These are phyloP conservation scores for Dictyostelium brefeldianum DNA, from an alignment of 78 protist genomes.

Conservation along the genomic window DNA sequence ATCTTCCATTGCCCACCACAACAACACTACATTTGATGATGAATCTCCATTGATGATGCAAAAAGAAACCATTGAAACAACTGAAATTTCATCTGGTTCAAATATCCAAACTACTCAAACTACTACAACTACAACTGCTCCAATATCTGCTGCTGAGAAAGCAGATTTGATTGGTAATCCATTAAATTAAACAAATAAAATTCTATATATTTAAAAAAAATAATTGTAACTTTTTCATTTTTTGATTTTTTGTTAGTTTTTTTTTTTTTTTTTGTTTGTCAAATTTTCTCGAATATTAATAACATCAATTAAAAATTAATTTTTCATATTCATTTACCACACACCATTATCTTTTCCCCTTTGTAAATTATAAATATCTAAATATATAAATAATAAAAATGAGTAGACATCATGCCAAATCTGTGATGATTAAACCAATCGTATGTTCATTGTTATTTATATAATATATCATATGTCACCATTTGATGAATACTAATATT, in stretches of 20 bases:
- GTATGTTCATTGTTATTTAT: not conserved
- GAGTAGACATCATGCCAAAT: conserved; percentile 37
- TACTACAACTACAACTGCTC: conserved; percentile 10
- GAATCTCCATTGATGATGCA: not conserved
- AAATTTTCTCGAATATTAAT: no score
- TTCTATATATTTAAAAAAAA: not conserved
- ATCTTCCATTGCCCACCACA: not conserved
- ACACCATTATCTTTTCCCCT: no score
- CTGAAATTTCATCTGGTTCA: not conserved
- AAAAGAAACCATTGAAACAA: conserved; percentile 12
- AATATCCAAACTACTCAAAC: not conserved
- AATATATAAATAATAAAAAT: not conserved
- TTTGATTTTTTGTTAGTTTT: no score
- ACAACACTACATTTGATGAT: no score
- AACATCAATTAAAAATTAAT: no score
- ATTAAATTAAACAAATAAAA: not conserved
- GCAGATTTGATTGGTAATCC: conserved; percentile 6
- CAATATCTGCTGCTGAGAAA: not conserved
- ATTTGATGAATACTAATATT: no score
- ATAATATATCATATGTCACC: not conserved
- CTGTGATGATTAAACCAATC: conserved; percentile 65
- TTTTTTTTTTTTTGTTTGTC: no score
- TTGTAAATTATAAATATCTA: conserved; percentile 15
- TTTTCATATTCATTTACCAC: no score
- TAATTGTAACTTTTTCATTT: no score